phyloP scores from a whole-genome alignment of 768 basidiomycete genomes.

The Tephrocybe rancida region DNA sequence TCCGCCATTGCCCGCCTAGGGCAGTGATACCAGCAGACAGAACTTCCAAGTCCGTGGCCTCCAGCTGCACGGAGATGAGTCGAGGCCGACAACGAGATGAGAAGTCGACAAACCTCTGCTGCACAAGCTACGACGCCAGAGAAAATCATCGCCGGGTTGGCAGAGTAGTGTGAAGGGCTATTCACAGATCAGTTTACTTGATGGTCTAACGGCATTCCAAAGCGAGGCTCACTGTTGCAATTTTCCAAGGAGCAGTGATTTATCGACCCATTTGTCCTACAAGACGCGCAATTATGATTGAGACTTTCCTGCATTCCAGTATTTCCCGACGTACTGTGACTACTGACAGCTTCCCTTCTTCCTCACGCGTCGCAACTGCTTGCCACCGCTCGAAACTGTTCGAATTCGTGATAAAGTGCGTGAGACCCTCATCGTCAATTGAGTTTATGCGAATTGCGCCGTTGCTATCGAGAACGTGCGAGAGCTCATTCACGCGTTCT shows the following conservation, averaged over 20 bases:
- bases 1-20: slow-evolving; percentile 83
- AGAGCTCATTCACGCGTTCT: slow-evolving; percentile 43
- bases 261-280: slow-evolving; percentile 71
- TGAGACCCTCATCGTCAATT: slow-evolving; percentile 38
- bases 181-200: neutral
- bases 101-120: slow-evolving; percentile 50
- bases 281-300: slow-evolving; percentile 10
- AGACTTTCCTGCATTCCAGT: neutral
- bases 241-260: slow-evolving; percentile 59
- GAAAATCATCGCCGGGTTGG: slow-evolving; percentile 79
- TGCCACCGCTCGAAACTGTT: slow-evolving; percentile 57
- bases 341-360: slow-evolving; percentile 27
- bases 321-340: slow-evolving; percentile 35
- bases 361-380: slow-evolving; percentile 28
- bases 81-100: neutral
- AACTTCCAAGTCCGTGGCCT: slow-evolving; percentile 66
- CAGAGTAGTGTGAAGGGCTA: slow-evolving; percentile 67
- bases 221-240: slow-evolving; percentile 51
- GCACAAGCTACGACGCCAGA: slow-evolving; percentile 80
- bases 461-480: slow-evolving; percentile 49
- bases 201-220: neutral
- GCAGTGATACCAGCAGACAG: slow-evolving; percentile 72
- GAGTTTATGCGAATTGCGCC: slow-evolving; percentile 42
- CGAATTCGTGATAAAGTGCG: slow-evolving; percentile 62
- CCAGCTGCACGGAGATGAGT: slow-evolving; percentile 41